Base-by-base conservation (phyloP, 2,329 filamentous ascomycete species). In the Nigrospora osmanthi region DNA sequence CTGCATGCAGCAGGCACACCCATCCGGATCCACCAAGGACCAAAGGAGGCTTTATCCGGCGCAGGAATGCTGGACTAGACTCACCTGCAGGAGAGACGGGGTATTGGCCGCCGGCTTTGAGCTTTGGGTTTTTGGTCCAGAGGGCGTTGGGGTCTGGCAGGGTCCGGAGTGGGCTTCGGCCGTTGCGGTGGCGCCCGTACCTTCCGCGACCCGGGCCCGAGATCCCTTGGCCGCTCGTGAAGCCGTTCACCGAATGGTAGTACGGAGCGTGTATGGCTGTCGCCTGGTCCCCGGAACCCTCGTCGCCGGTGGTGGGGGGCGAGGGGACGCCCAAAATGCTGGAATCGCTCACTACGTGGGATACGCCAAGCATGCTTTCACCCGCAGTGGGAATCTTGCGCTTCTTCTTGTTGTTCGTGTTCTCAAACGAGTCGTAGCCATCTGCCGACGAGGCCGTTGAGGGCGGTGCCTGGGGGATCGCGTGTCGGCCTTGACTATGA, bases 361-460 rank as follows among this genome's bases (percentile, higher is more conserved):
- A 57, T 3, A 66, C 65, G 42, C 67, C 69, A 16, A 74, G 54
- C 4, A 64, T 78, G 13, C 81, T 73, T 56, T 87, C 86, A 15
- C 87, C 86, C 11, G 88, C 89, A 0, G 89, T 89, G 0, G 93
- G 93, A 34, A 98, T 97, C 68, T 98, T 98, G 54, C 93, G 80
- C 67, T 98, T 97, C 72, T 97, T 98, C 68, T 98, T 98, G 63
- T 98, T 98, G 64, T 95, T 97, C 33, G 89, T 95, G 58, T 97
- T 97, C 65, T 98, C 93, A 57, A 96, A 95, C 7, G 89, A 93
- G 64, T 98, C 93, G 63, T 97, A 97, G 13, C 90, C 89, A 62
- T 97, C 91, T 11, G 80, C 71, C 3, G 84, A 85, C 5, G 83
- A 85, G 6, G 79, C 75, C 19, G 83, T 81, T 12, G 87, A 89